Conservation (phyloP, 1,284 basidiomycete species). For the Marasmius oreades region DNA sequence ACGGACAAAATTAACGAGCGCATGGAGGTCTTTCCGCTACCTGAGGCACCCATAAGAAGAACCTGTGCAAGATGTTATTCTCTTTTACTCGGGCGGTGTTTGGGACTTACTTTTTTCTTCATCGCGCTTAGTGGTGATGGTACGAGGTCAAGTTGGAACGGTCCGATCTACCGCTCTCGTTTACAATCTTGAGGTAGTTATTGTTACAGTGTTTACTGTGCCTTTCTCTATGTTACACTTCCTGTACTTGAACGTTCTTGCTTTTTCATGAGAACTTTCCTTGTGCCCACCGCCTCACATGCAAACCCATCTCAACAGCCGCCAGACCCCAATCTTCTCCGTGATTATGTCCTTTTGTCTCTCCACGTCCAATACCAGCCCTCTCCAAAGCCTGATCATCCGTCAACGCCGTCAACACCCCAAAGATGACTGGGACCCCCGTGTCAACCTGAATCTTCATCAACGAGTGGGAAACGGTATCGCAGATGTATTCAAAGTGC, state of each 20-base stretch:
- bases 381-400: constrained; percentile 95
- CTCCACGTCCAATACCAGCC: constrained; percentile 75
- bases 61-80: constrained; percentile 48
- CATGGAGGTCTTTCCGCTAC: constrained; percentile 94
- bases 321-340: constrained; percentile 96
- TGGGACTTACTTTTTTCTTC: constrained; percentile 40
- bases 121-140: constrained; percentile 3
- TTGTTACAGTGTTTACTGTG: background rate
- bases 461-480: constrained; percentile 86
- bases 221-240: background rate
- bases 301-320: constrained; percentile 89
- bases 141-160: background rate
- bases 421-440: constrained; percentile 94
- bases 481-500: constrained; percentile 99
- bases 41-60: constrained; percentile 92
- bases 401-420: constrained; percentile 89
- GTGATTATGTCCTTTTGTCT: constrained; percentile 82
- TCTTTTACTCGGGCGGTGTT: constrained; percentile 1
- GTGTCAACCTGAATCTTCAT: constrained; percentile 95
- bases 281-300: constrained; percentile 69
- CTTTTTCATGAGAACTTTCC: constrained; percentile 54
- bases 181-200: too few relatives aligned
- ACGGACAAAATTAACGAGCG: constrained; percentile 96
- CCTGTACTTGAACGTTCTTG: background rate
- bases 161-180: too few relatives aligned